These are phyloP conservation scores for Quercus bicolor DNA, from an alignment of 306 rosid genomes.

Conservation along the genomic window DNA sequence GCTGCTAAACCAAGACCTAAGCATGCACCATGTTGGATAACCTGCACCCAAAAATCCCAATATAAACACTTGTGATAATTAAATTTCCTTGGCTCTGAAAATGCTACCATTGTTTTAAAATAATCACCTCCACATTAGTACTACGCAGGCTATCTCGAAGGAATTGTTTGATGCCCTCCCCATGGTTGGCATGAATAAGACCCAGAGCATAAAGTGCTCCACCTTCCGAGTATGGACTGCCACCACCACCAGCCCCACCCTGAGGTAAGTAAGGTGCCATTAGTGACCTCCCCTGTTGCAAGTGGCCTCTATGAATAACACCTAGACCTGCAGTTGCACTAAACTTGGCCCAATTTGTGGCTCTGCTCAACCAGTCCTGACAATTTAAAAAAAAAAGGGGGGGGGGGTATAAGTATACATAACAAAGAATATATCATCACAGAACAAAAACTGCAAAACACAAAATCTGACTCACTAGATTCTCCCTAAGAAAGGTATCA, in stretches of 20 bases:
- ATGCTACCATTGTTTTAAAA: conserved; percentile 1
- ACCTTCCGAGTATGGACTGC: conserved; percentile 95
- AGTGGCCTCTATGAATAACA: conserved; percentile 94
- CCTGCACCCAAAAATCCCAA: conserved; percentile 45
- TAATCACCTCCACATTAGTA: conserved; percentile 88
- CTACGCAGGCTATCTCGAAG: conserved; percentile 88
- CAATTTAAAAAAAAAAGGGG: conserved; percentile 1
- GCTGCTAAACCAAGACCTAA: conserved; percentile 97
- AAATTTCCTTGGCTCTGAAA: not conserved
- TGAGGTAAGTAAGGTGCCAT: conserved; percentile 99
- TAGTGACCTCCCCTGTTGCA: conserved; percentile 93
- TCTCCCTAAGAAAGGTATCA: conserved; percentile 96
- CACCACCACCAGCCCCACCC: conserved; percentile 91
- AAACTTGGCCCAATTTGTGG: conserved; percentile 97
- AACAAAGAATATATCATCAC: conserved; percentile 5
- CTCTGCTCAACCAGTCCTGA: conserved; percentile 98
- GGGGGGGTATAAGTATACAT: not conserved
- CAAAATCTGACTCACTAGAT: conserved; percentile 52
- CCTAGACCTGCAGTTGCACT: conserved; percentile 98
- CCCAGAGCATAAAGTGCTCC: conserved; percentile 98
- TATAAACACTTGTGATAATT: conserved; percentile 13
- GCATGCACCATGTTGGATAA: conserved; percentile 98
- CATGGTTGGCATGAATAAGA: conserved; percentile 97
- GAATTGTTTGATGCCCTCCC: conserved; percentile 94
- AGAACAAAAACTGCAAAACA: conserved; percentile 1